Evolutionary conservation across 1,284 basidiomycete species (phyloP).

Genomic region (Wolfiporia cocos): DNA sequence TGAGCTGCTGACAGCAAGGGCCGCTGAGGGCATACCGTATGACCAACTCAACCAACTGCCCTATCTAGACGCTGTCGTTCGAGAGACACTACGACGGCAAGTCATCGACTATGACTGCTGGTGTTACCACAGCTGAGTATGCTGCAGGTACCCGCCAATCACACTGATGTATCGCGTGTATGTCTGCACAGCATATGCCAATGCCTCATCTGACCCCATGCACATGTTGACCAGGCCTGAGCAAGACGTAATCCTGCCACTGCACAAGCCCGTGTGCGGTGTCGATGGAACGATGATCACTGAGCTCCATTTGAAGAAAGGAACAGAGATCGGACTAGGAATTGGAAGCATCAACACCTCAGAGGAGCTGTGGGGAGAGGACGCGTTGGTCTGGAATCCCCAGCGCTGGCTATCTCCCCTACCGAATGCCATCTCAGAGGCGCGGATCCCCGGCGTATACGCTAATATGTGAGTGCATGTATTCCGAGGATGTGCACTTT

Average conservation of each 20-base stretch:
- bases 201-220: conserved; percentile 10
- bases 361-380: no score
- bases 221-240: conserved; percentile 8
- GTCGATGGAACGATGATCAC: conserved; percentile 8
- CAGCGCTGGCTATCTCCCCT: conserved; percentile 15
- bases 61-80: no score
- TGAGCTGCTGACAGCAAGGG: background rate
- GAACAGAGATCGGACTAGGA: conserved; percentile 12
- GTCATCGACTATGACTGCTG: no score
- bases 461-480: conserved; percentile 12
- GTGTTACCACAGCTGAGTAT: no score
- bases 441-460: no score
- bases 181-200: conserved; percentile 10
- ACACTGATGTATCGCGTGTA: conserved; percentile 8
- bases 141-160: conserved; percentile 1
- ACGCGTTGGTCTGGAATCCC: conserved; percentile 15
- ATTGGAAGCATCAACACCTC: no score
- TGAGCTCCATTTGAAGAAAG: no score
- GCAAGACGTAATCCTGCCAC: conserved; percentile 7
- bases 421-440: conserved; percentile 6
- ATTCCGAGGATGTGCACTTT: background rate
- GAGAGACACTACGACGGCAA: no score
- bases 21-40: no score
- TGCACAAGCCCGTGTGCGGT: conserved; percentile 6
- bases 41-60: no score